These are phyloP conservation scores for Grigorovia jiainica DNA, from an alignment of 805 yeast species.

Conservation along the genomic window DNA sequence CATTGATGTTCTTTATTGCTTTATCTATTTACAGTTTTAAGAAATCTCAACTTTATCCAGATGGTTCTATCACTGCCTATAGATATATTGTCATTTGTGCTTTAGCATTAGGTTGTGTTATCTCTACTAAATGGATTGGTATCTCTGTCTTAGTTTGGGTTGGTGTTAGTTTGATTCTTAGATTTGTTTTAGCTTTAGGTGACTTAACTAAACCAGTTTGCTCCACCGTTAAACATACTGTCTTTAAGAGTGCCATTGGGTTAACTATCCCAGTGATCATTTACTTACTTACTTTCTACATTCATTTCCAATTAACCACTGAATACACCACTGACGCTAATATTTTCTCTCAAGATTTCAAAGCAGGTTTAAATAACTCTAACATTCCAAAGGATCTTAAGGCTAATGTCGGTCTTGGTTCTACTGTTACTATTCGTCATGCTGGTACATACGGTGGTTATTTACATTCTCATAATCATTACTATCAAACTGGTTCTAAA, in stretches of 20 bases:
- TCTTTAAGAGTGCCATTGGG: constrained; percentile 42
- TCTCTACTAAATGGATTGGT: constrained; percentile 77
- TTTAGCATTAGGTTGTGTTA: constrained; percentile 57
- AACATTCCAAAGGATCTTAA: constrained; percentile 46
- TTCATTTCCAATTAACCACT: constrained; percentile 50
- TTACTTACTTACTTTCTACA: constrained; percentile 50
- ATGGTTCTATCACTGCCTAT: constrained; percentile 50
- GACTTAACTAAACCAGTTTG: constrained; percentile 47
- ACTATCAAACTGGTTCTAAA: constrained; percentile 69
- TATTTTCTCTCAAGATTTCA: constrained; percentile 64
- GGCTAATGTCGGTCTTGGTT: constrained; percentile 69
- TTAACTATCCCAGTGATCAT: constrained; percentile 49
- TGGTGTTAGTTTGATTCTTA: constrained; percentile 49
- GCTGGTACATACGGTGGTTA: constrained; percentile 68
- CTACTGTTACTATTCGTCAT: constrained; percentile 59
- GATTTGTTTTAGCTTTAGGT: constrained; percentile 63
- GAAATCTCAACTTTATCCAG: constrained; percentile 53
- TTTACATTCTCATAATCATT: constrained; percentile 64
- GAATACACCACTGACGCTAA: constrained; percentile 64
- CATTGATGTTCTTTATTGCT: constrained; percentile 68
- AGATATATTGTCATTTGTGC: constrained; percentile 51
- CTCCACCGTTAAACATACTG: constrained; percentile 39
- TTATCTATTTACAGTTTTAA: constrained; percentile 56
- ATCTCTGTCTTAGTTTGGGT: constrained; percentile 70
- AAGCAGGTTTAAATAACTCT: constrained; percentile 52